Percentiles rank a stretch among this genome's conserved stretches.
Conservation (phyloP, 345 rosid genomes). For the Eucalyptus dawsonii region DNA sequence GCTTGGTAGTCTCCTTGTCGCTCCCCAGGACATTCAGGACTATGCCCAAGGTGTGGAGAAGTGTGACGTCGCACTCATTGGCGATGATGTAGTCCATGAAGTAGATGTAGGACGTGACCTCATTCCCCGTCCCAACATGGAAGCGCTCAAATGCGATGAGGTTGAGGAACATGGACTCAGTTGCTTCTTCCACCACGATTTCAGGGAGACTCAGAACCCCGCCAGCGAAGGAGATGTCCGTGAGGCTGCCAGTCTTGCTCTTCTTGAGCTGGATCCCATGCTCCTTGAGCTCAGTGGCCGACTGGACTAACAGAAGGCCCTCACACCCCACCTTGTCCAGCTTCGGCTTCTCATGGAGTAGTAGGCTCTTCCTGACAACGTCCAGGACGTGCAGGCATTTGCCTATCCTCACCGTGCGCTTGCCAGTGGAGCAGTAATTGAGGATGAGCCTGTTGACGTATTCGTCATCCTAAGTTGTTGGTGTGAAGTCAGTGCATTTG, state of each 20-base stretch:
- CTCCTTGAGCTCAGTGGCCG: slow-evolving; percentile 29
- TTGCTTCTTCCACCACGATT: slow-evolving; percentile 16
- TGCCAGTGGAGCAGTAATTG: slow-evolving; percentile 15
- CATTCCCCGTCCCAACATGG: not conserved
- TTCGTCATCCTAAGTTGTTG: slow-evolving; percentile 13
- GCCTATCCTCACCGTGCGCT: not conserved
- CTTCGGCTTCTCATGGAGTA: not conserved
- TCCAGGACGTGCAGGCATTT: slow-evolving; percentile 36
- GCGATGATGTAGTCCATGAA: slow-evolving; percentile 36
- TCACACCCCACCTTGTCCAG: not conserved
- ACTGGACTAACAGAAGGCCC: not conserved
- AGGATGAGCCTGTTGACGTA: slow-evolving; percentile 16
- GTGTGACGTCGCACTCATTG: slow-evolving; percentile 18
- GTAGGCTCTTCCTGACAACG: slow-evolving; percentile 16
- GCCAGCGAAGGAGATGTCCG: slow-evolving; percentile 18
- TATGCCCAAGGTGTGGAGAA: slow-evolving; percentile 22
- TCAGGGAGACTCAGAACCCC: slow-evolving; percentile 21
- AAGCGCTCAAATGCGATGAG: not conserved
- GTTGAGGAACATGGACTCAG: slow-evolving; percentile 24
- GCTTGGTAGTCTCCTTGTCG: slow-evolving; percentile 21
- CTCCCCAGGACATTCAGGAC: slow-evolving; percentile 30
- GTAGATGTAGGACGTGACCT: slow-evolving; percentile 1
- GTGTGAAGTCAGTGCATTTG: not conserved
- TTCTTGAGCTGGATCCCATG: slow-evolving; percentile 27
- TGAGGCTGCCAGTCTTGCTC: slow-evolving; percentile 12